Percentiles rank a stretch among this genome's conserved stretches.
Evolutionary conservation across 495 filamentous ascomycete species (phyloP).

Genomic region (Jackrogersella multiformis): DNA sequence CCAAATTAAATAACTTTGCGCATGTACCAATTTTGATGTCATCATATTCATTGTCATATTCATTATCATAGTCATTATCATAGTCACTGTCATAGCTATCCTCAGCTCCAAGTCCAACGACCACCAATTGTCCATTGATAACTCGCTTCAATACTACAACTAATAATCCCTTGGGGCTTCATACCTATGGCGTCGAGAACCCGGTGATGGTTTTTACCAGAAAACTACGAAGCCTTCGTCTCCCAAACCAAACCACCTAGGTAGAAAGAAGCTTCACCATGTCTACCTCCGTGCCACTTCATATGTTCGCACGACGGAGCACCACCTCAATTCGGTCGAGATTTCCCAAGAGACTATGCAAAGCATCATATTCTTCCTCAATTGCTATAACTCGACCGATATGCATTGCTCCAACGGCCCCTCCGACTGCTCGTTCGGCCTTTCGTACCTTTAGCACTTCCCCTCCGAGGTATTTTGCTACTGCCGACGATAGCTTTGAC

Average conservation of each 20-base stretch:
- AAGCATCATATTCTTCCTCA: constrained; percentile 31
- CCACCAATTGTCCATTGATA: constrained; percentile 10
- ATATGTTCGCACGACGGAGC: constrained; percentile 32
- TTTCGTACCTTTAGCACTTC: constrained; percentile 42
- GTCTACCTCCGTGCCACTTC: constrained; percentile 37
- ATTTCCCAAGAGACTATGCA: constrained; percentile 2
- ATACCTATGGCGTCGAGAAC: constrained; percentile 31
- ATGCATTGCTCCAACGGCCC: constrained; percentile 16
- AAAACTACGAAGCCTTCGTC: not conserved
- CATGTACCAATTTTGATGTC: constrained; percentile 31
- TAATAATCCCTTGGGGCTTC: too few species aligned
- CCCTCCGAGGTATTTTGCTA: constrained; percentile 27
- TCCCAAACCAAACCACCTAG: not conserved
- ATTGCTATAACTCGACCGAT: constrained; percentile 13
- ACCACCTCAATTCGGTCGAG: constrained; percentile 24
- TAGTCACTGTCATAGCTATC: too few species aligned
- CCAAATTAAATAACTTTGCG: constrained; percentile 10
- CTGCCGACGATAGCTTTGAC: constrained; percentile 71
- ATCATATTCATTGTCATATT: constrained; percentile 26
- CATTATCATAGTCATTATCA: too few species aligned
- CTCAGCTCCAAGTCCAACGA: not conserved
- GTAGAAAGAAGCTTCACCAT: constrained; percentile 25
- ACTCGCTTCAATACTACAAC: constrained; percentile 1
- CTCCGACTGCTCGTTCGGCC: constrained; percentile 17
- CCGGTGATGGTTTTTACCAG: constrained; percentile 16